Percentiles rank a stretch among this genome's conserved stretches.
Conservation (phyloP, 495 filamentous ascomycete species). For the Astrothelium subdiscretum region DNA sequence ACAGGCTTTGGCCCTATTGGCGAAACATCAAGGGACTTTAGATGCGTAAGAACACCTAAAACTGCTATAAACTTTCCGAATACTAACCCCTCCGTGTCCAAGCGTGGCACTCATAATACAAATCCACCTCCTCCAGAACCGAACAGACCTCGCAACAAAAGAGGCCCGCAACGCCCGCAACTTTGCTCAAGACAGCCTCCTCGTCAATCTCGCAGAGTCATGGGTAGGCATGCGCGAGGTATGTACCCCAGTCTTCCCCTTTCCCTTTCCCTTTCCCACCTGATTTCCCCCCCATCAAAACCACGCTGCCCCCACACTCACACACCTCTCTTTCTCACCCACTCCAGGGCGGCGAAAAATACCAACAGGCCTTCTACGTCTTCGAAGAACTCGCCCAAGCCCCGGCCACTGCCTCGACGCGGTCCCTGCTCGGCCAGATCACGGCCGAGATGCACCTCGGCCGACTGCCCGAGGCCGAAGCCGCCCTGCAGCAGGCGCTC, state of each 20-base stretch:
- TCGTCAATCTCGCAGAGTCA: constrained; percentile 89
- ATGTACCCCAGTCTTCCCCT: constrained; percentile 24
- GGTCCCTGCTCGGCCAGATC: constrained; percentile 70
- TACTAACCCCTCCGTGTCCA: constrained; percentile 4
- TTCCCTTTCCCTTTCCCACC: background rate
- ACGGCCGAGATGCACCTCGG: constrained; percentile 87
- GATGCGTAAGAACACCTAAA: constrained; percentile 56
- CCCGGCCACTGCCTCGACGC: constrained; percentile 53
- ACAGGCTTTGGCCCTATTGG: constrained; percentile 66
- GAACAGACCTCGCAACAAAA: constrained; percentile 78
- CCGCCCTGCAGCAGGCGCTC: constrained; percentile 67
- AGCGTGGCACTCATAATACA: constrained; percentile 48
- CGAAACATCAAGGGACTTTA: constrained; percentile 67
- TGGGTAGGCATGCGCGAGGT: constrained; percentile 88
- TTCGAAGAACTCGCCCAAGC: constrained; percentile 92
- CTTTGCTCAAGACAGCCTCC: constrained; percentile 89
- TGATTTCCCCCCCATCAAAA: background rate
- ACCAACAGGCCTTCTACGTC: constrained; percentile 96
- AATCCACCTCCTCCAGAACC: constrained; percentile 84
- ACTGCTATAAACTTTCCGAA: too few species aligned
- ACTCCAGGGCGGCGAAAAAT: constrained; percentile 77
- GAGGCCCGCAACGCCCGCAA: constrained; percentile 80
- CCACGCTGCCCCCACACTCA: background rate
- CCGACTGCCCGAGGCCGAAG: constrained; percentile 77
- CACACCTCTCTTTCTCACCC: background rate